Base-by-base conservation (phyloP, 306 rosid species). In the Malus fusca region DNA sequence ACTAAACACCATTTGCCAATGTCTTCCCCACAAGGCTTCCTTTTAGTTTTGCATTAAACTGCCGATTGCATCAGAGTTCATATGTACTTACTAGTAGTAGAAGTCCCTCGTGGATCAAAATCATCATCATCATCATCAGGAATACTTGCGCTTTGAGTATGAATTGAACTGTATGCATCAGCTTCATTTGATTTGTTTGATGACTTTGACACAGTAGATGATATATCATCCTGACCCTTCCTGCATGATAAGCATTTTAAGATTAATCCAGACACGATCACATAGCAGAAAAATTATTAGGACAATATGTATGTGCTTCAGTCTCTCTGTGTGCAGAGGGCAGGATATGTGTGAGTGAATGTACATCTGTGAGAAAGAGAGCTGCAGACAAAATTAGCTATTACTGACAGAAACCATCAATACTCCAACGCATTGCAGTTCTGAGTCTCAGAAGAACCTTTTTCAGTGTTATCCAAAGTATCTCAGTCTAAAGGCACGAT, bases 41-140 rank as follows among this genome's bases (percentile, higher is more conserved):
- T 68, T 71, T 70, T 40, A 21, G 26, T 22, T 15, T 65, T 23
- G 22, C 26, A 35, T 58, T 23, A 59, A 71, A 33, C 48, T 66
- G 67, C 46, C 68, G 65, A 60, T 13, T 60, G 60, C 26, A 61
- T 70, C 40, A 40, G 35, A 62, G 52, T 64, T 79, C 66, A 71
- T 61, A 78, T 40, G 76, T 48, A 88, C 97, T 84, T 84, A 92
- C 98, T 92, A 40, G 87, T 48, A 52, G 84, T 76, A 78, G 97
- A 85, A 68, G 89, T 90, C 79, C 99, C 99, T 68, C 99, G 90
- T 1, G 99, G 99, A 84, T 96, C 96, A 88, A 96, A 96, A 75
- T 92, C 97, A 66, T 90, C 96, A 43, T 92, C 93, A 1, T 82
- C 71, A 56, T 74, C 79, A 59, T 78, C 87, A 65, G 83, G 82